Conservation (phyloP, 306 rosid genomes). For the Cercis canadensis region DNA sequence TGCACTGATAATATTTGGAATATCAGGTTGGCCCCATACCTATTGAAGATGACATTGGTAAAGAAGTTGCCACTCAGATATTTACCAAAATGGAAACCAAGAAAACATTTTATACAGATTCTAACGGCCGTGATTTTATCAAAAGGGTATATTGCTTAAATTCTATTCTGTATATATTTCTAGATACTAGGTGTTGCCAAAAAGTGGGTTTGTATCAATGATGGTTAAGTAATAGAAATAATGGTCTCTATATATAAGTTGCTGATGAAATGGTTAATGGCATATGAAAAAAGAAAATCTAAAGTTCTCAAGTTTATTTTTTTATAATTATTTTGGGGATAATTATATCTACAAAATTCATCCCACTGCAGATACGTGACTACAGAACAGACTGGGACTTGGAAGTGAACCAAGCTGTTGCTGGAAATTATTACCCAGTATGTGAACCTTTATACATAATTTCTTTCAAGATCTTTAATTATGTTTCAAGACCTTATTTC, state of each 20-base stretch:
- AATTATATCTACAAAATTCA: slow-evolving; percentile 25
- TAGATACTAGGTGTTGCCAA: slow-evolving; percentile 8
- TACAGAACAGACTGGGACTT: slow-evolving; percentile 83
- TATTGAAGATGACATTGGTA: slow-evolving; percentile 84
- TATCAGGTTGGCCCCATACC: slow-evolving; percentile 96
- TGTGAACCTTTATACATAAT: slow-evolving; percentile 27
- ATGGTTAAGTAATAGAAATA: slow-evolving; percentile 31
- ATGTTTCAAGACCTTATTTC: slow-evolving; percentile 18
- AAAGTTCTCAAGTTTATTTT: slow-evolving; percentile 11
- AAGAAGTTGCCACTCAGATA: slow-evolving; percentile 80
- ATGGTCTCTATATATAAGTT: neutral
- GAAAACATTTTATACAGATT: slow-evolving; percentile 88
- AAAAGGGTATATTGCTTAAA: slow-evolving; percentile 69
- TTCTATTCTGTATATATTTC: slow-evolving; percentile 24
- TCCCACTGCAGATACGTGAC: slow-evolving; percentile 69
- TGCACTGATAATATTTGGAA: slow-evolving; percentile 28
- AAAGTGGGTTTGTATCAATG: neutral
- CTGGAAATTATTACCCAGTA: slow-evolving; percentile 96
- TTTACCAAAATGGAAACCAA: slow-evolving; percentile 66
- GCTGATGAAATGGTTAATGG: slow-evolving; percentile 16
- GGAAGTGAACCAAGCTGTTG: slow-evolving; percentile 82
- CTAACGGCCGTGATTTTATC: slow-evolving; percentile 96
- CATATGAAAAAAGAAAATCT: neutral
- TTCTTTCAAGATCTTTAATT: slow-evolving; percentile 22
- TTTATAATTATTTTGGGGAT: slow-evolving; percentile 11